These are phyloP conservation scores for Aspergillus affinis DNA, from an alignment of 495 filamentous ascomycete genomes.

Conservation along the genomic window DNA sequence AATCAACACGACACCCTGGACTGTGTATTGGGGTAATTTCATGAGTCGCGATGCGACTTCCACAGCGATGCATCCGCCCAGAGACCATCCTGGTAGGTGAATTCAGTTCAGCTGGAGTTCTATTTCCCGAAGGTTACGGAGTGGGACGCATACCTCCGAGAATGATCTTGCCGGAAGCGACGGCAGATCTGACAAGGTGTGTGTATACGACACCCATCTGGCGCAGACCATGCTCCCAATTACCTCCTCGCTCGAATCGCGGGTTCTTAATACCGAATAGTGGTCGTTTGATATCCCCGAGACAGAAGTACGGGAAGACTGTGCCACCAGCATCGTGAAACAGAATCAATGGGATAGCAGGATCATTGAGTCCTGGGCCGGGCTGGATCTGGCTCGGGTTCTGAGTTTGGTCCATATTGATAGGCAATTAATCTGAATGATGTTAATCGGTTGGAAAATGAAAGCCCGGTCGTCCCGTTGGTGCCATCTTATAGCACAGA, in stretches of 20 bases:
- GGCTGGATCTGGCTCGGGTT: neutral
- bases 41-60: conserved; percentile 15
- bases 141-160: conserved; percentile 3
- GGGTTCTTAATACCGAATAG: conserved; percentile 12
- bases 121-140: neutral
- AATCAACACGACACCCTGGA: conserved; percentile 9
- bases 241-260: conserved; percentile 2
- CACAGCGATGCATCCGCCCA: conserved; percentile 9
- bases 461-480: neutral
- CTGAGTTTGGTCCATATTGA: neutral
- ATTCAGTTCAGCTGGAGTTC: neutral
- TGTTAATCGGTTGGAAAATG: neutral
- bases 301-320: conserved; percentile 11
- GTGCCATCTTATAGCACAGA: neutral
- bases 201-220: conserved; percentile 15
- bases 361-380: neutral
- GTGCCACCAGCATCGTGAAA: conserved; percentile 13
- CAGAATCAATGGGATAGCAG: neutral
- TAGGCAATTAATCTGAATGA: neutral
- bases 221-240: conserved; percentile 12
- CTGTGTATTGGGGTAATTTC: conserved; percentile 10
- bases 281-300: conserved; percentile 7
- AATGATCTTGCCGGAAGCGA: conserved; percentile 5
- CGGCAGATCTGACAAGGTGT: conserved; percentile 6
- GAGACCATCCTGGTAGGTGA: conserved; percentile 2